These are phyloP conservation scores for Wickerhamiella sergipiensis DNA, from an alignment of 805 yeast species.

Conservation along the genomic window DNA sequence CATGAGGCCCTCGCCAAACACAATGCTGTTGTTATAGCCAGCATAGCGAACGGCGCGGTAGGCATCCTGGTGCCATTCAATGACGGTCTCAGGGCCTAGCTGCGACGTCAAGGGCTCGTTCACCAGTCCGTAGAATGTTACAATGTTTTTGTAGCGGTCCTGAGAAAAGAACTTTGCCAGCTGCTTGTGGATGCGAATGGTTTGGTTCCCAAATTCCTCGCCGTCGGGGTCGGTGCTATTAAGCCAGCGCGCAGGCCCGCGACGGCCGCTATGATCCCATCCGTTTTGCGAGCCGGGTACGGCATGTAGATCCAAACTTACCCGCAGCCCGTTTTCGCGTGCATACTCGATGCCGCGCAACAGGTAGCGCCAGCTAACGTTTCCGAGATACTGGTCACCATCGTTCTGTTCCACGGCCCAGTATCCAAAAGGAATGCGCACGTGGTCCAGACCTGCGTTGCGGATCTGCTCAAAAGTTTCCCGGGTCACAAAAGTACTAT, in stretches of 20 bases:
- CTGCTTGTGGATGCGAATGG: slow-evolving; percentile 39
- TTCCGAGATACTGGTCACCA: slow-evolving; percentile 44
- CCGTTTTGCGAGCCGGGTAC: slow-evolving; percentile 81
- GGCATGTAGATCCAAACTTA: slow-evolving; percentile 69
- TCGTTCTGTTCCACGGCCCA: slow-evolving; percentile 50
- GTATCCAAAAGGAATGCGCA: slow-evolving; percentile 68
- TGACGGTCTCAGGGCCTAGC: slow-evolving; percentile 46
- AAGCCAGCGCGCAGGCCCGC: slow-evolving; percentile 32
- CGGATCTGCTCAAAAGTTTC: slow-evolving; percentile 48
- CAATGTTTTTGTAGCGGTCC: slow-evolving; percentile 46
- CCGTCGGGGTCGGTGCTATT: slow-evolving; percentile 31
- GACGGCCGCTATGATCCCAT: slow-evolving; percentile 64
- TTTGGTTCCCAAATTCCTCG: slow-evolving; percentile 27
- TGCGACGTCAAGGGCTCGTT: slow-evolving; percentile 50
- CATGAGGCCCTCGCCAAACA: slow-evolving; percentile 70
- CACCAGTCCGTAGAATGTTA: slow-evolving; percentile 65
- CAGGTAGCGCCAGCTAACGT: slow-evolving; percentile 41
- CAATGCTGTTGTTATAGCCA: slow-evolving; percentile 35
- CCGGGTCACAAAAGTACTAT: slow-evolving; percentile 57
- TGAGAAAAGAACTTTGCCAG: slow-evolving; percentile 52
- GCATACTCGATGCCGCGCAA: slow-evolving; percentile 61
- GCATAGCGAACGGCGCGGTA: slow-evolving; percentile 42
- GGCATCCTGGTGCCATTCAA: slow-evolving; percentile 42
- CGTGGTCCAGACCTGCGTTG: slow-evolving; percentile 53
- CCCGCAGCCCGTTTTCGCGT: slow-evolving; percentile 41